Evolutionary conservation across 495 filamentous ascomycete genomes (phyloP), one percentile per base, ranked within the genome.

Genomic region (Neurospora sp.): DNA sequence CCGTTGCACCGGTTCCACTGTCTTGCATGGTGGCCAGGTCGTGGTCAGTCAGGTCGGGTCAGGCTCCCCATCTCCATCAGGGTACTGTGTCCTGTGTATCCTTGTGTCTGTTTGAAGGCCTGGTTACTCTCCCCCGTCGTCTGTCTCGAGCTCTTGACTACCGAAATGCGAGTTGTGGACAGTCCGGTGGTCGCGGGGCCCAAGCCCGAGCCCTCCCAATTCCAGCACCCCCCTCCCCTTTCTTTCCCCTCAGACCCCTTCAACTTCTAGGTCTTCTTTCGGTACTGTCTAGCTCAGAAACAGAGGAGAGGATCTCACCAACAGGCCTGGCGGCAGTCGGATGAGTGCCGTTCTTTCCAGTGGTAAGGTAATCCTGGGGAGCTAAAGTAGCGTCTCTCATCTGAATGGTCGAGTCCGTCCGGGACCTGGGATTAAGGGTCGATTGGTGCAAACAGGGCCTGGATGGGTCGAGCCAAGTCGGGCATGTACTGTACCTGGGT

Each of bases 381-480:
- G 31, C 54, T 66, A 66, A 66, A 66, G 28, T 34, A 66, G 54
- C 15, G 54, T 66, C 28, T 66, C 54, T 66, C 28, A 34, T 36
- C 54, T 66, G 28, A 66, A 66, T 66, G 54, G 54, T 34, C 28
- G 54, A 62, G 54, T 62, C 54, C 24, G 24, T 62, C 48, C 48
- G 48, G 48, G 54, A 34, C 54, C 28, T 66, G 28, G 54, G 54
- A 62, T 62, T 17, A 8, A 31, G 54, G 54, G 54, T 66, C 54
- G 28, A 66, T 28, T 66, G 28, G 28, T 66, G 54, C 54, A 66
- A 66, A 66, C 66, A 39, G 54, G 70, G 54, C 72, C 72, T 76
- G 72, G 73, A 69, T 74, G 73, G 72, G 72, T 71, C 39, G 70
- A 70, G 70, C 70, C 75, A 70, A 70, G 72, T 66, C 19, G 70